Conservation (phyloP, 495 filamentous ascomycete species). For the Pyrenopolyporus hunteri region DNA sequence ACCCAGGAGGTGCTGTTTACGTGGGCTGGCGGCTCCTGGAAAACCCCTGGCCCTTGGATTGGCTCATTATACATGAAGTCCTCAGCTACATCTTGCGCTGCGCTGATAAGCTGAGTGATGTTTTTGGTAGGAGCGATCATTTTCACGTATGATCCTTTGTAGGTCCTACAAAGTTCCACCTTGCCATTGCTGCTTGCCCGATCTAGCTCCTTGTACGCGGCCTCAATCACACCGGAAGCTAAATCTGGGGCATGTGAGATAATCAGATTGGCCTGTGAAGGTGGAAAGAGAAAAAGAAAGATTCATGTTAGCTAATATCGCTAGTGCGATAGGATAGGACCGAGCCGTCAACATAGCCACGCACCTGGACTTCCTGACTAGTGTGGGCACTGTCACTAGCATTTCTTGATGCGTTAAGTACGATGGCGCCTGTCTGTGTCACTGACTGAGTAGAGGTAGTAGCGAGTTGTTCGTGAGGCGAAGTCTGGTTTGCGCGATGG, state of each 20-base stretch:
- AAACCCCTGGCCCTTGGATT: neutral
- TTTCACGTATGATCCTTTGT: slow-evolving; percentile 14
- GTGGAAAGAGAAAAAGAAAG: neutral
- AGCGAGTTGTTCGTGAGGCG: too few relatives aligned
- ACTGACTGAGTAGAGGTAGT: neutral
- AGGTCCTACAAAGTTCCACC: slow-evolving; percentile 16
- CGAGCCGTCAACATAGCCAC: neutral
- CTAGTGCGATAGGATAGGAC: neutral
- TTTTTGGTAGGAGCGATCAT: slow-evolving; percentile 14
- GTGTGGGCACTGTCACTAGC: neutral
- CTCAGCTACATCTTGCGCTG: slow-evolving; percentile 38
- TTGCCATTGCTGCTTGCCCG: neutral
- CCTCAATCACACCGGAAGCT: slow-evolving; percentile 25
- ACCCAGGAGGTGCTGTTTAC: slow-evolving; percentile 16
- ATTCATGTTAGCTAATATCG: slow-evolving; percentile 1
- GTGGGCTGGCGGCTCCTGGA: slow-evolving; percentile 31
- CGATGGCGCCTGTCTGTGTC: neutral
- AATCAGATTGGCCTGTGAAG: slow-evolving; percentile 32
- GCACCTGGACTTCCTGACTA: slow-evolving; percentile 1
- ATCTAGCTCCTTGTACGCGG: slow-evolving; percentile 32
- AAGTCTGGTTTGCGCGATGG: too few relatives aligned
- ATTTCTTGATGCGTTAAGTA: neutral
- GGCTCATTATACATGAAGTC: slow-evolving; percentile 27
- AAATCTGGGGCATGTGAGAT: slow-evolving; percentile 23
- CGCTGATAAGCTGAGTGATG: slow-evolving; percentile 21